Conservation (phyloP, 1,284 basidiomycete species). For the Boletus sp. region DNA sequence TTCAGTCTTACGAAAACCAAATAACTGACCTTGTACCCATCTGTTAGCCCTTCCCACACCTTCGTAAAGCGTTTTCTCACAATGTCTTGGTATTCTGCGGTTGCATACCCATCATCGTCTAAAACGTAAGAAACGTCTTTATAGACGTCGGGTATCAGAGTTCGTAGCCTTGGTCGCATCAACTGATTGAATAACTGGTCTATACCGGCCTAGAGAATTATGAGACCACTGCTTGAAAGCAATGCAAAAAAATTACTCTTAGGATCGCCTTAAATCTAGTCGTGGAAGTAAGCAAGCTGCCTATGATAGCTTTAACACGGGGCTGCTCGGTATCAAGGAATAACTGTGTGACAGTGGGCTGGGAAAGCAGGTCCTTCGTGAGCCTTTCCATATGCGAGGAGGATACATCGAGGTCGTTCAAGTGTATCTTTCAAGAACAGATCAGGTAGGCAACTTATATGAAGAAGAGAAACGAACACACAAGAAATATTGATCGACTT, state of each 20-base stretch:
- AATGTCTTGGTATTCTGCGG: conserved; percentile 81
- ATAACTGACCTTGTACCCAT: conserved; percentile 73
- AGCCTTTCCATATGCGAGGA: conserved; percentile 83
- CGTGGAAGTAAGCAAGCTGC: conserved; percentile 49
- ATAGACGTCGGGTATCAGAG: conserved; percentile 83
- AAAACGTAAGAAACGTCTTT: conserved; percentile 85
- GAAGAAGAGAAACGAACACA: conserved; percentile 40
- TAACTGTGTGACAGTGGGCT: conserved; percentile 59
- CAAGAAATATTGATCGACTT: conserved; percentile 74
- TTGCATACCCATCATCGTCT: conserved; percentile 83
- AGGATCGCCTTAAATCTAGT: conserved; percentile 67
- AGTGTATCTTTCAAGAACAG: conserved; percentile 55
- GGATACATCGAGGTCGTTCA: conserved; percentile 89
- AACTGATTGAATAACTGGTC: conserved; percentile 95
- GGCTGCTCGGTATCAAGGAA: conserved; percentile 63
- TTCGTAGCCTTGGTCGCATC: conserved; percentile 79
- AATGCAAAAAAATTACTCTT: conserved; percentile 46
- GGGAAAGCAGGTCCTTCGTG: conserved; percentile 61
- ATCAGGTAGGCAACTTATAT: background rate
- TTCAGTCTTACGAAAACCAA: background rate
- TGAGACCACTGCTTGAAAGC: conserved; percentile 1
- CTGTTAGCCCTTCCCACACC: conserved; percentile 79
- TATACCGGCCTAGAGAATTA: conserved; percentile 61
- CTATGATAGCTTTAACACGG: conserved; percentile 44
- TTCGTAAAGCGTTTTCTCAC: conserved; percentile 87